These are phyloP conservation scores for Pseudogymnoascus sp. DNA, from an alignment of 2,329 filamentous ascomycete genomes.

Conservation along the genomic window DNA sequence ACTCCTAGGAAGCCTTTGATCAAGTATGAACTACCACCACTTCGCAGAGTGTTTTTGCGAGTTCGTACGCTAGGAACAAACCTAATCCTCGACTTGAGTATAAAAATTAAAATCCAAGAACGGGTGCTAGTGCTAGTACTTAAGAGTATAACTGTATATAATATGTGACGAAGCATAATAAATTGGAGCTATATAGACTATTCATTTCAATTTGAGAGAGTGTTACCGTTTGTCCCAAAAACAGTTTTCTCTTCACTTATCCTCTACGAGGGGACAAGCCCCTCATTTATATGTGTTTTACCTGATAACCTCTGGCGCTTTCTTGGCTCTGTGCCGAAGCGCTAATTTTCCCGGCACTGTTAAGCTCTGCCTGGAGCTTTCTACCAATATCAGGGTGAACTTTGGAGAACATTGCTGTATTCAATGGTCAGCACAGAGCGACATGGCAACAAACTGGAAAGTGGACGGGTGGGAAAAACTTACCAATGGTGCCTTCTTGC, in stretches of 20 bases:
- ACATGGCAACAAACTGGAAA: not conserved
- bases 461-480: conserved; percentile 26
- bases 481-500: not conserved
- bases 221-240: not conserved
- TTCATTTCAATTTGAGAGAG: not conserved
- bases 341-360: not conserved
- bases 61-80: not conserved
- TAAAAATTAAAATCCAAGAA: not conserved
- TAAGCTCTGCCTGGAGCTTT: not conserved
- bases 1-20: not conserved
- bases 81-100: not conserved
- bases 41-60: not conserved
- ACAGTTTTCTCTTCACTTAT: not conserved
- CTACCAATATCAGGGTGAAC: not conserved
- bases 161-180: not conserved
- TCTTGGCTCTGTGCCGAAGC: not conserved
- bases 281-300: not conserved
- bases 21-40: not conserved
- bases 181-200: not conserved
- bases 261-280: not conserved
- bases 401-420: not conserved
- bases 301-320: not conserved
- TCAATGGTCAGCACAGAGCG: not conserved
- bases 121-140: too few species aligned
- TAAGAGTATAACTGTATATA: too few species aligned